These are phyloP conservation scores for Pyricularia grisea DNA, from an alignment of 2,329 filamentous ascomycete species.

Conservation along the genomic window DNA sequence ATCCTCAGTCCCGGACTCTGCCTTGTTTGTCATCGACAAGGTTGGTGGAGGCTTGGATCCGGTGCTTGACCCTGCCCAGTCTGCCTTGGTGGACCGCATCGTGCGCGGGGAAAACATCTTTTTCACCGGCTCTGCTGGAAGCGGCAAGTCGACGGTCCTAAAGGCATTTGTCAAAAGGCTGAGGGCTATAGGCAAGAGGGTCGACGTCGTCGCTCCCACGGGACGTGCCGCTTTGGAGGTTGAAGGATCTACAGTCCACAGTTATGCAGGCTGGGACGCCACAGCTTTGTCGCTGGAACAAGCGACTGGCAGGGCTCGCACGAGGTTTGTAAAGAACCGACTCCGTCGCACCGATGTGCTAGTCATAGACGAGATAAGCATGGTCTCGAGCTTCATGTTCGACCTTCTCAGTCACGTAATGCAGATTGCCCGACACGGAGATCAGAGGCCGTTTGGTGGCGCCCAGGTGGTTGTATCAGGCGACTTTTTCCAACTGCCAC, in stretches of 20 bases:
- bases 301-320: conserved; percentile 16
- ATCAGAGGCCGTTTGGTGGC: conserved; percentile 28
- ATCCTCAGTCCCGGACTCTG: background rate
- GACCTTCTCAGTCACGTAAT: conserved; percentile 39
- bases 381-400: conserved; percentile 48
- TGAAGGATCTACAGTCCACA: conserved; percentile 45
- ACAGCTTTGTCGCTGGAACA: background rate
- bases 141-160: conserved; percentile 47
- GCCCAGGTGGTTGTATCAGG: conserved; percentile 47
- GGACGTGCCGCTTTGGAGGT: conserved; percentile 49
- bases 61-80: conserved; percentile 35
- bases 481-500: conserved; percentile 52
- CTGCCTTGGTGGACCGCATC: conserved; percentile 39
- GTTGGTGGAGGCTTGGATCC: background rate
- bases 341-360: conserved; percentile 40
- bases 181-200: conserved; percentile 19
- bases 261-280: conserved; percentile 43
- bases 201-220: conserved; percentile 49
- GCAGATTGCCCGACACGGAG: conserved; percentile 22
- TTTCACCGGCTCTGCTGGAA: conserved; percentile 54
- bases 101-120: conserved; percentile 46
- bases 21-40: background rate
- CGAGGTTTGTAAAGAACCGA: conserved; percentile 23
- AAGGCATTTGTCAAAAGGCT: conserved; percentile 35
- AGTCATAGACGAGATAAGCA: conserved; percentile 58